Evolutionary conservation across 2,329 filamentous ascomycete species (phyloP).

Genomic region (Malbranchea zuffiana): DNA sequence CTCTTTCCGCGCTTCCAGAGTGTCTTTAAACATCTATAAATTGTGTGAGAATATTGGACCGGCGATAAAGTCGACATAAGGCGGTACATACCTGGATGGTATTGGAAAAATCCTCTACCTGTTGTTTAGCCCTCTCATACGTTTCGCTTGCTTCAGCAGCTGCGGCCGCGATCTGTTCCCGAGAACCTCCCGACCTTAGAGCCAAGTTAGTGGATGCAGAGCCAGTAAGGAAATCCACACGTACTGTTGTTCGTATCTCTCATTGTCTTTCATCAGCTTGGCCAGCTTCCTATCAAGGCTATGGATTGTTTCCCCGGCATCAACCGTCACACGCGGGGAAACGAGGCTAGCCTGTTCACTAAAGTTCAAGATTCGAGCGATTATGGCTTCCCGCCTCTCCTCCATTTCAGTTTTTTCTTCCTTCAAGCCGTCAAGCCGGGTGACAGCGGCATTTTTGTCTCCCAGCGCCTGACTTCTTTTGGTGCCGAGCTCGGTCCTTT

Average conservation of each 20-base stretch:
- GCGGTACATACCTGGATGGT: slow-evolving; percentile 29
- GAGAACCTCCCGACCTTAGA: slow-evolving; percentile 47
- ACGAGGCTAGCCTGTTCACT: slow-evolving; percentile 45
- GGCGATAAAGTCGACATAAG: not conserved
- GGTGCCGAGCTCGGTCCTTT: slow-evolving; percentile 38
- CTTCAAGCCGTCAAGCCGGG: slow-evolving; percentile 41
- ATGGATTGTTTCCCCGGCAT: slow-evolving; percentile 51
- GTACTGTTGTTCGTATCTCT: slow-evolving; percentile 43
- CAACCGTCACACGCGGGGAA: slow-evolving; percentile 50
- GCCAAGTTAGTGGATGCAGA: slow-evolving; percentile 19
- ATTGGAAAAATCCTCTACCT: slow-evolving; percentile 29
- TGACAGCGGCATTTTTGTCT: slow-evolving; percentile 52
- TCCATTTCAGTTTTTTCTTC: slow-evolving; percentile 38
- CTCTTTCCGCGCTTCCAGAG: slow-evolving; percentile 57
- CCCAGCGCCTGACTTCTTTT: slow-evolving; percentile 45
- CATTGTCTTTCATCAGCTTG: slow-evolving; percentile 49
- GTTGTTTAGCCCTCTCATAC: slow-evolving; percentile 28
- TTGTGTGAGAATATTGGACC: slow-evolving; percentile 11
- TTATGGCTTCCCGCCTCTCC: slow-evolving; percentile 39
- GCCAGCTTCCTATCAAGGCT: slow-evolving; percentile 41
- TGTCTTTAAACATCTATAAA: slow-evolving; percentile 41
- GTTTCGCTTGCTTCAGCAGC: slow-evolving; percentile 28
- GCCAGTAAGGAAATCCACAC: slow-evolving; percentile 13
- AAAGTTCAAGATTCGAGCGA: slow-evolving; percentile 43
- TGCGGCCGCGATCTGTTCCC: slow-evolving; percentile 51